Percentiles rank a stretch among this genome's conserved stretches.
phyloP scores from a whole-genome alignment of 2,329 filamentous ascomycete species.

The Alternaria brassicicola region DNA sequence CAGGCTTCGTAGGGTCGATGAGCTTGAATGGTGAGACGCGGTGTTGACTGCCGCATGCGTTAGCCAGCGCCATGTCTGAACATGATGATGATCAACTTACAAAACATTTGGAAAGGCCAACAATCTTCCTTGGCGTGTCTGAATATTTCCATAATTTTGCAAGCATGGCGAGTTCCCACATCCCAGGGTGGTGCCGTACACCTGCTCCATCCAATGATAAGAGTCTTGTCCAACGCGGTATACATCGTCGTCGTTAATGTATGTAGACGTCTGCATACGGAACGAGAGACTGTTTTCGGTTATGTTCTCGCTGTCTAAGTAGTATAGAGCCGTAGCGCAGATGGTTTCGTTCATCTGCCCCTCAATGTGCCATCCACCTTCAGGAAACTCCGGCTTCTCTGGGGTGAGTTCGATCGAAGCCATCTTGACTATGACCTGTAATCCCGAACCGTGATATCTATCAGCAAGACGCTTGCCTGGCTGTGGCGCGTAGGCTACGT shows the following conservation, averaged over 20 bases:
- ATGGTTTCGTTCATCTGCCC: slow-evolving; percentile 66
- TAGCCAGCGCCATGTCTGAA: not conserved
- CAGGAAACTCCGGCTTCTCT: slow-evolving; percentile 60
- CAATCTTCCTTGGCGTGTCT: slow-evolving; percentile 56
- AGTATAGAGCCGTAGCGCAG: slow-evolving; percentile 66
- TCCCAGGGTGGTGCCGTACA: slow-evolving; percentile 20
- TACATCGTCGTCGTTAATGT: slow-evolving; percentile 3
- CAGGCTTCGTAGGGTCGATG: slow-evolving; percentile 57
- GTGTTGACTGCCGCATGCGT: slow-evolving; percentile 21
- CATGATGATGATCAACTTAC: slow-evolving; percentile 2
- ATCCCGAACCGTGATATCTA: slow-evolving; percentile 20
- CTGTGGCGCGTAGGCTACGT: slow-evolving; percentile 23
- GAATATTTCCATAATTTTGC: slow-evolving; percentile 54
- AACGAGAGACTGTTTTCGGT: slow-evolving; percentile 44
- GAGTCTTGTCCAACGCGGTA: slow-evolving; percentile 18
- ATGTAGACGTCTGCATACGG: slow-evolving; percentile 23
- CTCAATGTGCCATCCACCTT: slow-evolving; percentile 62
- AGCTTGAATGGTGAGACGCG: slow-evolving; percentile 54
- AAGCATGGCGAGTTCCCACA: slow-evolving; percentile 15
- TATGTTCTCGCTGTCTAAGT: slow-evolving; percentile 67
- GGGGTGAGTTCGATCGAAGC: slow-evolving; percentile 65
- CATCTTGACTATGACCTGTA: slow-evolving; percentile 70
- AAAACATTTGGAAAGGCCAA: slow-evolving; percentile 62
- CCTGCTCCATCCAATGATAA: slow-evolving; percentile 23
- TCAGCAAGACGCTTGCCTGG: slow-evolving; percentile 17